phyloP scores from a whole-genome alignment of 139 green algal genomes.

The Pedinophyceae sp. region DNA sequence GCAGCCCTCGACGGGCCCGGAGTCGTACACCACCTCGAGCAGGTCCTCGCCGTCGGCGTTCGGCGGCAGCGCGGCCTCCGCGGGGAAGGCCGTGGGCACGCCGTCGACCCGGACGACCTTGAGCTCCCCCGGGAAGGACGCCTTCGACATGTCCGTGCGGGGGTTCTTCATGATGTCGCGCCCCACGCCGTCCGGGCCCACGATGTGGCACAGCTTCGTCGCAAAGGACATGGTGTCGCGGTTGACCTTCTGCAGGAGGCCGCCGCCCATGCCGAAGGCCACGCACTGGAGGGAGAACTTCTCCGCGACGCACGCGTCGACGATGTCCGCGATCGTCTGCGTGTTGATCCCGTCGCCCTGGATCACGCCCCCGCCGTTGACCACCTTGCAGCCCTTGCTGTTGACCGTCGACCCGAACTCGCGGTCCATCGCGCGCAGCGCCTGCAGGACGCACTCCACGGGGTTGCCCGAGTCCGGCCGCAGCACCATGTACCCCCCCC shows the following conservation, averaged over 20 bases:
- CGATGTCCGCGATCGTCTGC: conserved; percentile 34
- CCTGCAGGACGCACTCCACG: conserved; percentile 49
- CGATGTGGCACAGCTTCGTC: conserved; percentile 76
- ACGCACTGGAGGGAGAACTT: conserved; percentile 58
- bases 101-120: conserved; percentile 56
- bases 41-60: too few relatives aligned
- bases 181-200: conserved; percentile 39
- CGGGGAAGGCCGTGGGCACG: too few relatives aligned
- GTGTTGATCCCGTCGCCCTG: conserved; percentile 71
- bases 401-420: conserved; percentile 59
- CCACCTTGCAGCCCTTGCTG: conserved; percentile 54
- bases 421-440: conserved; percentile 31
- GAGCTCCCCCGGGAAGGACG: conserved; percentile 53
- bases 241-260: conserved; percentile 75
- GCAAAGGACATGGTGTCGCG: conserved; percentile 83
- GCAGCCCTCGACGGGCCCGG: too few relatives aligned
- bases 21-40: too few relatives aligned
- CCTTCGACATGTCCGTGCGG: conserved; percentile 41
- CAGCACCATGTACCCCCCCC: conserved; percentile 68
- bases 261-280: conserved; percentile 82
- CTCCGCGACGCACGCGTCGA: conserved; percentile 35
- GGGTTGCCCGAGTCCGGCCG: conserved; percentile 75
- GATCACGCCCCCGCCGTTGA: conserved; percentile 57
- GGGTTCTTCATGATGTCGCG: conserved; percentile 73
- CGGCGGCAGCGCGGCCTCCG: too few relatives aligned